phyloP scores from a whole-genome alignment of 106 monocot genomes.

The Apostasia ramifera region DNA sequence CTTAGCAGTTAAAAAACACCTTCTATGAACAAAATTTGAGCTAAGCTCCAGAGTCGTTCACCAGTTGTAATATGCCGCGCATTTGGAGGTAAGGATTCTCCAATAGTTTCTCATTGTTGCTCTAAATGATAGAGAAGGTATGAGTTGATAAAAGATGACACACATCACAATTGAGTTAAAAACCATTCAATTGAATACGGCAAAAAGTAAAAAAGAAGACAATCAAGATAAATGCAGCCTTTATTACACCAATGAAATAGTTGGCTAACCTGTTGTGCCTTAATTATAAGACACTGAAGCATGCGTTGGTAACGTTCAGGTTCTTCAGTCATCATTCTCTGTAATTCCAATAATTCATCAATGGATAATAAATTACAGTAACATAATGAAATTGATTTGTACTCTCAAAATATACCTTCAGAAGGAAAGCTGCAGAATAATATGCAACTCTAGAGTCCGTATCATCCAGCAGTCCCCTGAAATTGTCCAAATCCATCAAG shows the following conservation, averaged over 20 bases:
- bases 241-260: too few species aligned
- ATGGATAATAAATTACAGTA: background rate
- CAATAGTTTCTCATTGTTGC: slow-evolving; percentile 96
- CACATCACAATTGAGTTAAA: background rate
- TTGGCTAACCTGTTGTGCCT: slow-evolving; percentile 81
- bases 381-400: background rate
- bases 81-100: slow-evolving; percentile 99
- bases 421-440: slow-evolving; percentile 91
- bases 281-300: slow-evolving; percentile 87
- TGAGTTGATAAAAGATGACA: slow-evolving; percentile 4
- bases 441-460: slow-evolving; percentile 95
- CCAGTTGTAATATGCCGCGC: slow-evolving; percentile 88
- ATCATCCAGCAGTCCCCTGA: slow-evolving; percentile 93
- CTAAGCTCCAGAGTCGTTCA: slow-evolving; percentile 61
- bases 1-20: background rate
- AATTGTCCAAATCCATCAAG: slow-evolving; percentile 4
- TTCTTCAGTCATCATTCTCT: slow-evolving; percentile 98
- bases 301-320: slow-evolving; percentile 89
- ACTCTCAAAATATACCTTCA: slow-evolving; percentile 49
- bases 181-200: background rate
- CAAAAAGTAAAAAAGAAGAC: background rate
- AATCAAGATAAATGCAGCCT: background rate
- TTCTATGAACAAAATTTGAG: slow-evolving; percentile 11
- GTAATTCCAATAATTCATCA: slow-evolving; percentile 10
- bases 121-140: slow-evolving; percentile 28